These are phyloP conservation scores for Xylariales sp. DNA, from an alignment of 2,329 filamentous ascomycete species.

Conservation along the genomic window DNA sequence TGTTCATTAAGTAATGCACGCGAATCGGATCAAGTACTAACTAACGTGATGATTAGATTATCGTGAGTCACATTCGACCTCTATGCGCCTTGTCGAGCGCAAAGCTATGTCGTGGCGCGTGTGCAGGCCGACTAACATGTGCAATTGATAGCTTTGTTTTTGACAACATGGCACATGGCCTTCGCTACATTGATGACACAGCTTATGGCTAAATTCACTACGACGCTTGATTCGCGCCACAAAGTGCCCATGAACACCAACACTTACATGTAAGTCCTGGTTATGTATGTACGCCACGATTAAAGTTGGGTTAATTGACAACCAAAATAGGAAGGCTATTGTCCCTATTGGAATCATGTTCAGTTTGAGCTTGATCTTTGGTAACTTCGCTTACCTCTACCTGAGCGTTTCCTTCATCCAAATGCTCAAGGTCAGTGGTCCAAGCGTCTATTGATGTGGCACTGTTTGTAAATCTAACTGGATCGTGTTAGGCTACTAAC, in stretches of 20 bases:
- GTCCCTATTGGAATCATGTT: conserved; percentile 76
- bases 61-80: conserved; percentile 38
- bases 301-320: conserved; percentile 15
- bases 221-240: conserved; percentile 71
- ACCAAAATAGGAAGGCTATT: conserved; percentile 61
- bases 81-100: background rate
- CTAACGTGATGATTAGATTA: conserved; percentile 38
- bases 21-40: background rate
- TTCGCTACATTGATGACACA: conserved; percentile 76
- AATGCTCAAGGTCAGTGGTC: conserved; percentile 68
- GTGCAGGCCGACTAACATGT: conserved; percentile 19
- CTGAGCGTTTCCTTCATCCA: conserved; percentile 77
- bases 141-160: conserved; percentile 61
- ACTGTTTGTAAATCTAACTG: conserved; percentile 7
- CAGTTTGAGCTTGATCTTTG: conserved; percentile 73
- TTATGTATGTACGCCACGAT: background rate
- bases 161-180: conserved; percentile 76
- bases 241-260: conserved; percentile 71
- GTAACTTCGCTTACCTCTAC: conserved; percentile 76
- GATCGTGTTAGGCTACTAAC: conserved; percentile 64
- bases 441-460: conserved; percentile 39
- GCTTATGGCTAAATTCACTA: conserved; percentile 72
- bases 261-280: conserved; percentile 61
- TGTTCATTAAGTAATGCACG: conserved; percentile 13
- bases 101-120: background rate